Evolutionary conservation across 495 filamentous ascomycete species (phyloP).

Genomic region (Penicillium turbatum): DNA sequence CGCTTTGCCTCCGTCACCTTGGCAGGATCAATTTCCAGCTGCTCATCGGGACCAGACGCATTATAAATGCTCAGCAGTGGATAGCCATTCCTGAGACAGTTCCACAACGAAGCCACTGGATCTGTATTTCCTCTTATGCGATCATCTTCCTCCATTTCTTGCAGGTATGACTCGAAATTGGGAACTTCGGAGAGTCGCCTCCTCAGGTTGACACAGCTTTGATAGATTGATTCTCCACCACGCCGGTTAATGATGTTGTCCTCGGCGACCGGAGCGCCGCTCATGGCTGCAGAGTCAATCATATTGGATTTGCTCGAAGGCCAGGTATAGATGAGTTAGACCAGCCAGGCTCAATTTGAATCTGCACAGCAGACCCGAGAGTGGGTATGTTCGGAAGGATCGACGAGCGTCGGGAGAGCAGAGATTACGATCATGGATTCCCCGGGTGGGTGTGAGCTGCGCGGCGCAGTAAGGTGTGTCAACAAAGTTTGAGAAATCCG

Average conservation of each 20-base stretch:
- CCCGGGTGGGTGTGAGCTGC: conserved; percentile 72
- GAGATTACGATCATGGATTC: conserved; percentile 36
- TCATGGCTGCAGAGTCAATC: conserved; percentile 36
- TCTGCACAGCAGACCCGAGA: conserved; percentile 39
- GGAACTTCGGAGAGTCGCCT: conserved; percentile 77
- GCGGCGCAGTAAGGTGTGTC: conserved; percentile 52
- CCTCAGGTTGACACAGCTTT: conserved; percentile 83
- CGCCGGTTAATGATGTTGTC: conserved; percentile 93
- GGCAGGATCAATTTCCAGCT: conserved; percentile 58
- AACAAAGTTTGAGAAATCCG: conserved; percentile 1
- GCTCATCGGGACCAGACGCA: conserved; percentile 59
- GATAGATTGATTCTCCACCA: conserved; percentile 90
- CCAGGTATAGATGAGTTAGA: conserved; percentile 21
- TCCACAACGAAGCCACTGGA: conserved; percentile 88
- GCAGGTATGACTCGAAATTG: conserved; percentile 67
- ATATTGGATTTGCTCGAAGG: conserved; percentile 30
- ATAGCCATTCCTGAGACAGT: conserved; percentile 75
- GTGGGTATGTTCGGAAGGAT: conserved; percentile 15
- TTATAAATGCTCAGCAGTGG: conserved; percentile 91
- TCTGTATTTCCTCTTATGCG: conserved; percentile 57
- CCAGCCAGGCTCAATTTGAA: conserved; percentile 33
- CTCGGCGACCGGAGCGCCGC: conserved; percentile 62
- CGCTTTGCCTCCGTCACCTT: conserved; percentile 59
- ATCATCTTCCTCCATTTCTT: conserved; percentile 61
- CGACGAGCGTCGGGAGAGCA: conserved; percentile 29